Percentiles rank a stretch among this genome's conserved stretches.
phyloP scores from a whole-genome alignment of 2,329 filamentous ascomycete genomes.

The Madurella fahalii region DNA sequence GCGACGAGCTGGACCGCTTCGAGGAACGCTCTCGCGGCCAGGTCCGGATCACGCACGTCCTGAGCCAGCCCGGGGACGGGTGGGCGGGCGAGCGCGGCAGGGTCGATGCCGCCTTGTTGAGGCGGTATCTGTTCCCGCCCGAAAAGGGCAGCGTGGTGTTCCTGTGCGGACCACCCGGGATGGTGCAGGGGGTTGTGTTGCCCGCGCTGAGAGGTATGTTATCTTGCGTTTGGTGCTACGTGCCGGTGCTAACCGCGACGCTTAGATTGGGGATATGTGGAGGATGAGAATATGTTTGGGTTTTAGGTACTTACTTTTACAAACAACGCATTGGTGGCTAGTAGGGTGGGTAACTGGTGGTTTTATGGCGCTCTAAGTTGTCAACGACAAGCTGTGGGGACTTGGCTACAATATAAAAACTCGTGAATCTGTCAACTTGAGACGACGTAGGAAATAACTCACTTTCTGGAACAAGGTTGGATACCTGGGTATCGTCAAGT shows the following conservation, averaged over 20 bases:
- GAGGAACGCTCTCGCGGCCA: conserved; percentile 35
- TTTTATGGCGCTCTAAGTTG: too few relatives aligned
- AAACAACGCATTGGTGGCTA: not conserved
- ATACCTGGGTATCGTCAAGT: too few relatives aligned
- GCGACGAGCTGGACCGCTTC: conserved; percentile 39
- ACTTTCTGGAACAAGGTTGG: too few relatives aligned
- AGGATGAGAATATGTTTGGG: conserved; percentile 43
- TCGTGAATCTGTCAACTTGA: too few relatives aligned
- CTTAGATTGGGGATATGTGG: conserved; percentile 39
- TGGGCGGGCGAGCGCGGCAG: conserved; percentile 46
- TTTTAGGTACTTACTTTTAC: conserved; percentile 29
- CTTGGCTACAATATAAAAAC: too few relatives aligned
- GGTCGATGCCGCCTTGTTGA: conserved; percentile 40
- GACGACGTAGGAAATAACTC: too few relatives aligned
- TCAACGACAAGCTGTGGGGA: too few relatives aligned
- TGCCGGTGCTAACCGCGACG: not conserved
- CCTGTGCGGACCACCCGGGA: conserved; percentile 46
- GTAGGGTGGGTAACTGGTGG: not conserved
- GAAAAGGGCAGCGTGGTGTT: conserved; percentile 40
- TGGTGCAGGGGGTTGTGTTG: conserved; percentile 51
- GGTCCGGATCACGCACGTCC: conserved; percentile 43
- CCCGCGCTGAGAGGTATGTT: conserved; percentile 40
- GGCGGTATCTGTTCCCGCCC: conserved; percentile 39
- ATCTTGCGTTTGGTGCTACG: not conserved
- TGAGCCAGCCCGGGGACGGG: conserved; percentile 40